Percentiles rank a stretch among this genome's conserved stretches.
Conservation (phyloP, 768 basidiomycete species). For the Calocera viscosa region DNA sequence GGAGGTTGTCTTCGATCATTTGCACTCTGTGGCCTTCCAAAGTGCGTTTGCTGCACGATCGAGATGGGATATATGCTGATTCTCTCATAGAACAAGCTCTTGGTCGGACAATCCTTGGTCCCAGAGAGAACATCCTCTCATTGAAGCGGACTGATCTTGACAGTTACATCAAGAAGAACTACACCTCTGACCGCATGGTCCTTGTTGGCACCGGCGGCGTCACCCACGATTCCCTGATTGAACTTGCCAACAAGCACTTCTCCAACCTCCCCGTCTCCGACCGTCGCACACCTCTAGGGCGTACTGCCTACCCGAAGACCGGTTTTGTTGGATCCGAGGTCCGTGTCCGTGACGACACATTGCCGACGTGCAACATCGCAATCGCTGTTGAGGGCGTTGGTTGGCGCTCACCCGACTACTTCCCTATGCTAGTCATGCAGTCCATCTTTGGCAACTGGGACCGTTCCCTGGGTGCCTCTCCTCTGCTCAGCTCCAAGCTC, state of each 20-base stretch:
- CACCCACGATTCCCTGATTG: constrained; percentile 80
- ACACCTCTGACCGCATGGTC: constrained; percentile 97
- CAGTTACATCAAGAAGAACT: constrained; percentile 92
- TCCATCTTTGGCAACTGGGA: constrained; percentile 99
- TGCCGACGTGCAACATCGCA: constrained; percentile 82
- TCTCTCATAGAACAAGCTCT: constrained; percentile 65
- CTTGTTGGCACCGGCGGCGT: constrained; percentile 95
- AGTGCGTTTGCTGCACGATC: constrained; percentile 37
- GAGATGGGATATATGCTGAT: neutral
- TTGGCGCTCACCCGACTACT: constrained; percentile 98
- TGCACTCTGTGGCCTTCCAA: constrained; percentile 94
- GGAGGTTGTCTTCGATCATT: constrained; percentile 97
- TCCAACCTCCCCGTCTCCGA: constrained; percentile 74
- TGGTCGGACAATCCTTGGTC: constrained; percentile 93
- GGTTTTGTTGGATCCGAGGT: constrained; percentile 89
- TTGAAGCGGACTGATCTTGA: constrained; percentile 82
- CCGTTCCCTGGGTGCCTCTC: constrained; percentile 79
- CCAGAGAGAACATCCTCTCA: constrained; percentile 89
- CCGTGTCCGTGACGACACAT: constrained; percentile 83
- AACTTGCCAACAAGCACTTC: constrained; percentile 91
- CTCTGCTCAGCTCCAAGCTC: constrained; percentile 80
- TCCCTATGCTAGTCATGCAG: constrained; percentile 98
- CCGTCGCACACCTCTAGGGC: constrained; percentile 80
- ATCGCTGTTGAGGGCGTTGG: constrained; percentile 96
- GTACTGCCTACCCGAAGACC: constrained; percentile 61